Base-by-base conservation (phyloP, 768 basidiomycete species). In the Boletus patriciae region DNA sequence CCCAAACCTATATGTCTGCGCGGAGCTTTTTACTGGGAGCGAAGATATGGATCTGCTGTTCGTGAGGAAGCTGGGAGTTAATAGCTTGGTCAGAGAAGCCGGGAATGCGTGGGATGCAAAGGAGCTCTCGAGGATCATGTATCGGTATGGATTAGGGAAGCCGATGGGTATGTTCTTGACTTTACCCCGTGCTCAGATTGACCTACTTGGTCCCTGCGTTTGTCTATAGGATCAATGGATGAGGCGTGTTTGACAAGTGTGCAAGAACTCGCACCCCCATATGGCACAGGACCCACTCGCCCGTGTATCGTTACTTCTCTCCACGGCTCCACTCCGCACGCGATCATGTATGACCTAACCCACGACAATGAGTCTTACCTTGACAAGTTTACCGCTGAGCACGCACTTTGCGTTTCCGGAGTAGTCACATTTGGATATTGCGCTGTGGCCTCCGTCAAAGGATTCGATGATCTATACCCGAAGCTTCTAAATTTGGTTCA, bases 381-480 rank as follows among this genome's bases (percentile, higher is more conserved):
- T 15, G 83, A 92, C 74, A 98, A 96, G 72, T 86, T 94, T 37
- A 89, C 90, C 1, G 92, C 95, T 8, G 94, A 98, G 71, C 94
- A 98, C 71, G 90, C 94, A 0, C 83, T 99, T n/a, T 88, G 93
- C 9, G 94, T 92, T 0, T 97, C 92, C 3, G 92, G 93, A 21
- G 78, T 98, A n/a, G 89, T 90, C 18, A 84, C 95, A 0, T 98
- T 98, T 74, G 89, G 90, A 36, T 85, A 84, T 64, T 90, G 85
- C 23, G 97, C 90, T 5, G 83, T 92, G 54, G 97, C 94, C 3
- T 94, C 92, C 16, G 94, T 94, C 62, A 97, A 98, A 72, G 97
- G 96, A 19, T 97, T 96, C 67, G 97, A 99, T 65, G 97, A 99
- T 63, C 73, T 99, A 21, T 98, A 98, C 68, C 96, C 96, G 4